Base-by-base conservation (phyloP, 345 rosid species). In the Pistacia integerrima region DNA sequence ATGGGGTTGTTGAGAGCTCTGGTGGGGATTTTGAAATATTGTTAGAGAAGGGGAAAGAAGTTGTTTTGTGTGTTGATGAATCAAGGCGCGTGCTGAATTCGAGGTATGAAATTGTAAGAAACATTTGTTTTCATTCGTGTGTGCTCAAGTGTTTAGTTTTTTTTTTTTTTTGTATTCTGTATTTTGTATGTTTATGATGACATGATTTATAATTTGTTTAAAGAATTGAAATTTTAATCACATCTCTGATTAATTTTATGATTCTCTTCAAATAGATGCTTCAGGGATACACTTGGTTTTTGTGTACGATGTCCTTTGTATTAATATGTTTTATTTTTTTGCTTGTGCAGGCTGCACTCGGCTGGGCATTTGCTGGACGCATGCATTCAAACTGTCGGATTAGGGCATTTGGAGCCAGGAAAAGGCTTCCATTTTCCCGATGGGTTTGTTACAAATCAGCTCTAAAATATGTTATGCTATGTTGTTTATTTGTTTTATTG, bases 361-460 rank as follows among this genome's bases (percentile, higher is more conserved):
- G 96, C 94, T 76, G 97, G 98, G 54, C 98, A 92, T 84, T 88
- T 94, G 81, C 82, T 94, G 77, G 97, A 92, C 48, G 36, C 74
- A 20, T 91, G 93, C 67, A 55, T 91, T 91, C 76, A 64, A 78
- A 88, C 80, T 54, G 85, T 92, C 57, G 94, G 98, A 58, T 83
- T 90, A 20, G 91, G 89, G 58, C 88, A 90, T 83, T 78, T 91
- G 74, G 88, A 88, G 82, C 89, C 97, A 5, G 85, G 86, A n/a
- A 94, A 94, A 85, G 94, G 90, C 44, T 90, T 92, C 79, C 98
- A 94, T 87, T 92, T 92, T 61, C 93, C 94, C 0, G 94, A 92
- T 74, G 91, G 97, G 97, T 94, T 89, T 58, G 81, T 28, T 44
- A 79, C 54, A 41, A 74, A 58, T n/a, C 46, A 55, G 44, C 52